phyloP scores from a whole-genome alignment of 257 asterid genomes.

The Solanum bukasovii region DNA sequence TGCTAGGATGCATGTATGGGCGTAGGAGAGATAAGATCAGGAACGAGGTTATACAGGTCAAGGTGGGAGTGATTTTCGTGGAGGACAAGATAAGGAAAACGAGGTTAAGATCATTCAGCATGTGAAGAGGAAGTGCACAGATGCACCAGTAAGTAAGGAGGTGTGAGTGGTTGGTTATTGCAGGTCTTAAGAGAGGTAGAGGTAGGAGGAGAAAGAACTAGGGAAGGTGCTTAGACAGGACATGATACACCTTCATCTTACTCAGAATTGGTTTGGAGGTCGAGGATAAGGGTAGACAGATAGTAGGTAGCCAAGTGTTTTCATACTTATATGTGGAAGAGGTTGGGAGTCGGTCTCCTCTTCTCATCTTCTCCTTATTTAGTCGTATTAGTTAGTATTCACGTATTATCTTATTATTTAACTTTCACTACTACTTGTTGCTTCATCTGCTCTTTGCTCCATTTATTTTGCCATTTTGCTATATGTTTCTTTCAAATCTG shows the following conservation, averaged over 20 bases:
- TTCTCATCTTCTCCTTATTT: not conserved
- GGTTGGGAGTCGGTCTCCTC: not conserved
- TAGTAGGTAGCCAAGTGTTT: not conserved
- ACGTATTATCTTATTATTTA: not conserved
- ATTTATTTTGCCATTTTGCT: not conserved
- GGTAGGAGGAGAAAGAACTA: not conserved
- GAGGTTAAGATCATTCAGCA: not conserved
- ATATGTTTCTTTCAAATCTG: not conserved
- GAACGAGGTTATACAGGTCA: not conserved
- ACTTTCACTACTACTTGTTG: not conserved
- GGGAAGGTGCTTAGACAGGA: not conserved
- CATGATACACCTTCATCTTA: not conserved
- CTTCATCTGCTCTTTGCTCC: not conserved
- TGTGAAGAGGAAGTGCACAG: not conserved
- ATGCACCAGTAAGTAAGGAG: not conserved
- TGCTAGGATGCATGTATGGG: not conserved
- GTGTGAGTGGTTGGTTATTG: not conserved
- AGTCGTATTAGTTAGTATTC: not conserved
- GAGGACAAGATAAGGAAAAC: not conserved
- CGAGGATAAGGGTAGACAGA: not conserved
- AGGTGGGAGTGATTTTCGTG: not conserved
- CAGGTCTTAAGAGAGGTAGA: not conserved
- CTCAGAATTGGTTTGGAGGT: not conserved
- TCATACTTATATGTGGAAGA: not conserved
- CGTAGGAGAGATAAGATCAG: not conserved